These are phyloP conservation scores for Dianthus caryophyllus DNA, from an alignment of 148 eudicot species.

Conservation along the genomic window DNA sequence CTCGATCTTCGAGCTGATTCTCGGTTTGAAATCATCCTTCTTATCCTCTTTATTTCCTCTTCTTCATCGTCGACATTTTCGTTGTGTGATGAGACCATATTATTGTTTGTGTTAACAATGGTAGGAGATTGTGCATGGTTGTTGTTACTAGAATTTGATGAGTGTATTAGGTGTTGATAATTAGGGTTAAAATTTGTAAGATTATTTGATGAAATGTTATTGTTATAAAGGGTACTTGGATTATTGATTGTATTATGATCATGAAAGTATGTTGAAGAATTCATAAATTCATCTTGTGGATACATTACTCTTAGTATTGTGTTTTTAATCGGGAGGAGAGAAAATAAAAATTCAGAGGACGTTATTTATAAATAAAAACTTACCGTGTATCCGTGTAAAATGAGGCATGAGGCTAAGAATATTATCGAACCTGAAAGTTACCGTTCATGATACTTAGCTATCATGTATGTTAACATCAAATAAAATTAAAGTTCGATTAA, in stretches of 20 bases:
- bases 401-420: no score
- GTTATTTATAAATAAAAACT: conserved; percentile 21
- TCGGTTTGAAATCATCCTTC: conserved; percentile 39
- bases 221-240: conserved; percentile 19
- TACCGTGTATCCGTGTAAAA: no score
- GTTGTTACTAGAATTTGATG: conserved; percentile 26
- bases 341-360: background rate
- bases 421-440: no score
- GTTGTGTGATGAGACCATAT: background rate
- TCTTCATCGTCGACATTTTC: conserved; percentile 25
- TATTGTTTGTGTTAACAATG: background rate
- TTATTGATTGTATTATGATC: conserved; percentile 5
- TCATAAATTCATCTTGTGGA: conserved; percentile 14
- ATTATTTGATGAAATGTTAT: conserved; percentile 18
- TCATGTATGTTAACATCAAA: conserved; percentile 22
- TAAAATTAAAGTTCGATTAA: conserved; percentile 11
- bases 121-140: conserved; percentile 20
- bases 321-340: background rate
- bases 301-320: no score
- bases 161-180: conserved; percentile 9
- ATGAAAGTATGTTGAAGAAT: conserved; percentile 7
- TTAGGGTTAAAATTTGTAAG: conserved; percentile 21
- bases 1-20: conserved; percentile 47
- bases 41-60: conserved; percentile 24
- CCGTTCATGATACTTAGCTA: no score